Percentiles rank a stretch among this genome's conserved stretches.
Conservation (phyloP, 1,284 basidiomycete species). For the Rhodotorula sp. region DNA sequence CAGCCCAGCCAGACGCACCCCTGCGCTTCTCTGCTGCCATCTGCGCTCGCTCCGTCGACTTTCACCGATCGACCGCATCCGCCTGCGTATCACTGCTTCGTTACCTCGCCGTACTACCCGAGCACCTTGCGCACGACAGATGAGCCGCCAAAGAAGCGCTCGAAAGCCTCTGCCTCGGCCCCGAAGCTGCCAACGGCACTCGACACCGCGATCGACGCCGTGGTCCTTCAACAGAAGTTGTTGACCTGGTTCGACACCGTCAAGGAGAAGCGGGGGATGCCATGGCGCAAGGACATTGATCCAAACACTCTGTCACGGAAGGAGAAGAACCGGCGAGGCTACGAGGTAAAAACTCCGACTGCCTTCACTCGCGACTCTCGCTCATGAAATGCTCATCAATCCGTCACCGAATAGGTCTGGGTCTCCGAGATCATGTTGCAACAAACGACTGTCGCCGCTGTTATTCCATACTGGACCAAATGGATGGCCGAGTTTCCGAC, state of each 20-base stretch:
- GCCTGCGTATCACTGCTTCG: slow-evolving; percentile 31
- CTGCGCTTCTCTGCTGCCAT: slow-evolving; percentile 4
- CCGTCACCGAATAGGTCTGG: slow-evolving; percentile 25
- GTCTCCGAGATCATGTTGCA: slow-evolving; percentile 92
- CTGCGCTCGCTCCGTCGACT: not conserved
- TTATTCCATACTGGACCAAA: slow-evolving; percentile 81
- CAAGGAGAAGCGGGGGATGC: slow-evolving; percentile 69
- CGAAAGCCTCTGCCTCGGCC: not conserved
- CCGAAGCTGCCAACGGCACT: slow-evolving; percentile 6
- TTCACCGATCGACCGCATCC: slow-evolving; percentile 24
- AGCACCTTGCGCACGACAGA: not conserved
- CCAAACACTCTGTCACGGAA: slow-evolving; percentile 54
- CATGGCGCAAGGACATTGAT: slow-evolving; percentile 75
- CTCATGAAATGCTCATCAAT: not conserved
- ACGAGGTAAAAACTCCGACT: slow-evolving; percentile 59
- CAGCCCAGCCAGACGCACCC: slow-evolving; percentile 20
- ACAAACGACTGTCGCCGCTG: slow-evolving; percentile 79
- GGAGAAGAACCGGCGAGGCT: slow-evolving; percentile 68
- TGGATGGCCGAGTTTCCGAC: slow-evolving; percentile 69
- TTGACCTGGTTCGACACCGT: slow-evolving; percentile 66
- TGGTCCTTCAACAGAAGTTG: slow-evolving; percentile 38
- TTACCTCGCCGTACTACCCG: slow-evolving; percentile 18
- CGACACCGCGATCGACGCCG: slow-evolving; percentile 12
- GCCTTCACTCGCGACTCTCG: not conserved
- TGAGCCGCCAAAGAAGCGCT: slow-evolving; percentile 19